These are phyloP conservation scores for Colletotrichum theobromicola DNA, from an alignment of 2,329 filamentous ascomycete genomes.

Conservation along the genomic window DNA sequence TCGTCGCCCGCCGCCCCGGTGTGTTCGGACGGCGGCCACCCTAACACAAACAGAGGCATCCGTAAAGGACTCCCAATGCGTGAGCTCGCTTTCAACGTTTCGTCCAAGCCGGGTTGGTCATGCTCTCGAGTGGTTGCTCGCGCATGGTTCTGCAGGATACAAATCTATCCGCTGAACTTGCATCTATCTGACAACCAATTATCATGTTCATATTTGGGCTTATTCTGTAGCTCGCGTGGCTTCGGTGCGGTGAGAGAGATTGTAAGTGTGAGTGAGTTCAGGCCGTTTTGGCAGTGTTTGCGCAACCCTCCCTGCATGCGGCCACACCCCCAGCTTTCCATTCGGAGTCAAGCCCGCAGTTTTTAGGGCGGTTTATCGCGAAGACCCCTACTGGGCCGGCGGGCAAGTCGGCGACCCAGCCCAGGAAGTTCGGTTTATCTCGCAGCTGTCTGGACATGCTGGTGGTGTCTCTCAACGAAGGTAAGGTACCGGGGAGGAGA, in stretches of 20 bases:
- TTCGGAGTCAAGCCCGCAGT: background rate
- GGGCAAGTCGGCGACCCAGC: background rate
- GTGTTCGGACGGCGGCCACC: background rate
- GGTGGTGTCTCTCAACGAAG: constrained; percentile 6
- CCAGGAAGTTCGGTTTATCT: background rate
- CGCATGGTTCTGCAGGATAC: background rate
- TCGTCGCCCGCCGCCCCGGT: background rate
- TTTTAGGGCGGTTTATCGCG: background rate
- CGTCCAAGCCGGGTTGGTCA: background rate
- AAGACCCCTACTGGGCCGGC: constrained; percentile 2
- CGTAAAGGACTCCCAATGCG: background rate
- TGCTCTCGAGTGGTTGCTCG: background rate
- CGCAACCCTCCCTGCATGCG: background rate
- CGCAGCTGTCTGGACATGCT: background rate
- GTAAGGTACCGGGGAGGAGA: background rate
- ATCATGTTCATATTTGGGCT: background rate
- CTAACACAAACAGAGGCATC: background rate
- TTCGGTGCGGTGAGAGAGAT: background rate
- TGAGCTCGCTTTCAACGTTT: background rate
- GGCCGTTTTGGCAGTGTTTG: background rate
- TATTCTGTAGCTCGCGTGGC: background rate
- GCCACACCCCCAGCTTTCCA: background rate
- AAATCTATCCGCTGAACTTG: background rate
- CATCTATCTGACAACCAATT: background rate
- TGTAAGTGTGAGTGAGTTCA: background rate